Evolutionary conservation across 176 grass and related monocot species (phyloP), one percentile per base, ranked within the genome.

Genomic region (Musa schizocarpa): DNA sequence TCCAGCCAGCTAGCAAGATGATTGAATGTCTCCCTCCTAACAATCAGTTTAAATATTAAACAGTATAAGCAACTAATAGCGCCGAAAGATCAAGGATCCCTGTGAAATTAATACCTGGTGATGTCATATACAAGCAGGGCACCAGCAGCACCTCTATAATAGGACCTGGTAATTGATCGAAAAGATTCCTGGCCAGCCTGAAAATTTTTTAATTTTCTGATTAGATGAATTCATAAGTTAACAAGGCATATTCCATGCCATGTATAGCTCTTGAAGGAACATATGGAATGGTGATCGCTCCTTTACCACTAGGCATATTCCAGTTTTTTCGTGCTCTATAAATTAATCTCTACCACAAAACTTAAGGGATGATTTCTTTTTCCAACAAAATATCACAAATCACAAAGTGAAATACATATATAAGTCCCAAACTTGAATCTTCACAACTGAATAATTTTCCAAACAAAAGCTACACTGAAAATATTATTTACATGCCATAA

Each of bases 1-100:
- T 87, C 79, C 13, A 90, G 56, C 84, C 88, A 90, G 70, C 75
- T 87, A 8, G 78, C 71, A 19, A 90, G 72, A 59, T 87, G 81
- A 73, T 80, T 90, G 64, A 90, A 90, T 64, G 88, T 90, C 72
- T 90, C 88, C 64, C 88, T 90, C 81, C 88, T 90, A 78, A 11
- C 51, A 17, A 43, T 63, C 70, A 29, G 19, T 52, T 51, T 27
- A 16, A 51, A 9, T 2, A 7, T 73, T 3, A 82, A 69, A 65
- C 2, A 52, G 16, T 12, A 74, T 70, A 56, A 22, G 29, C 8
- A 50, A 53, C 34, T 8, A 13, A 11, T 64, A 53, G 11, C 16
- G 27, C 24, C 26, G 4, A 16, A 68, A 17, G 14, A 16, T 43
- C 34, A 43, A 25, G 26, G 26, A 17, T 7, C 24, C 12, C 13